phyloP scores from a whole-genome alignment of 768 basidiomycete species.

The Suillus subluteus region DNA sequence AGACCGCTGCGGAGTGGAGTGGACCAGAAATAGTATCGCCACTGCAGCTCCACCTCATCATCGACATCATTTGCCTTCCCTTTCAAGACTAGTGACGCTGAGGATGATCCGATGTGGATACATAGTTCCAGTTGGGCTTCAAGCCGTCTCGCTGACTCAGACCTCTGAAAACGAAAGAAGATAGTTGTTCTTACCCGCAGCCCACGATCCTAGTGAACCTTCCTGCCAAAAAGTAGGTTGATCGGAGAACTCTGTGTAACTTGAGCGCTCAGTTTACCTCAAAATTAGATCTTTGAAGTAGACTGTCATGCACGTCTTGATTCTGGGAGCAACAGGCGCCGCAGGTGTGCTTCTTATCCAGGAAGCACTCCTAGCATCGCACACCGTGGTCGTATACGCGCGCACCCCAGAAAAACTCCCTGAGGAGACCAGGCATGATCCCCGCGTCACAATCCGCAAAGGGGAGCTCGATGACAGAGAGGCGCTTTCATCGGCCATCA shows the following conservation, averaged over 20 bases:
- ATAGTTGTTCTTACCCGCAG: neutral
- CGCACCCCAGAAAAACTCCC: slow-evolving; percentile 69
- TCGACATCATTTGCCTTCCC: too few species aligned
- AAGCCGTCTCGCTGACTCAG: too few species aligned
- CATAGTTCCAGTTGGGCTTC: too few species aligned
- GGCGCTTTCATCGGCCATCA: slow-evolving; percentile 52
- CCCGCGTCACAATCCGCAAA: slow-evolving; percentile 51
- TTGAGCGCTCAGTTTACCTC: neutral
- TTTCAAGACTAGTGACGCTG: too few species aligned
- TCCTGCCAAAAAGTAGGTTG: neutral
- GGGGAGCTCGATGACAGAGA: slow-evolving; percentile 59
- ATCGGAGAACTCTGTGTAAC: neutral
- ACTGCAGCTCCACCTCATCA: too few species aligned
- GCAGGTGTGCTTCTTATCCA: slow-evolving; percentile 60
- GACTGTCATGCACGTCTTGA: slow-evolving; percentile 52
- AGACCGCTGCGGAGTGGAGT: too few species aligned
- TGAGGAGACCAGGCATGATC: slow-evolving; percentile 46
- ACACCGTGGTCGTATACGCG: slow-evolving; percentile 61
- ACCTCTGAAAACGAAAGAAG: neutral
- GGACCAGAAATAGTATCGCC: too few species aligned
- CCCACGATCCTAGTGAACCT: neutral
- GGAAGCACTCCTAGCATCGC: slow-evolving; percentile 48
- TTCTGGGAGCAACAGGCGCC: slow-evolving; percentile 74
- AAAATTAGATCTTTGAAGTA: slow-evolving; percentile 5
- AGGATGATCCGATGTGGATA: too few species aligned